These are phyloP conservation scores for Umbelopsis sp. DNA, from an alignment of 192 early-diverging fungal genomes.

Conservation along the genomic window DNA sequence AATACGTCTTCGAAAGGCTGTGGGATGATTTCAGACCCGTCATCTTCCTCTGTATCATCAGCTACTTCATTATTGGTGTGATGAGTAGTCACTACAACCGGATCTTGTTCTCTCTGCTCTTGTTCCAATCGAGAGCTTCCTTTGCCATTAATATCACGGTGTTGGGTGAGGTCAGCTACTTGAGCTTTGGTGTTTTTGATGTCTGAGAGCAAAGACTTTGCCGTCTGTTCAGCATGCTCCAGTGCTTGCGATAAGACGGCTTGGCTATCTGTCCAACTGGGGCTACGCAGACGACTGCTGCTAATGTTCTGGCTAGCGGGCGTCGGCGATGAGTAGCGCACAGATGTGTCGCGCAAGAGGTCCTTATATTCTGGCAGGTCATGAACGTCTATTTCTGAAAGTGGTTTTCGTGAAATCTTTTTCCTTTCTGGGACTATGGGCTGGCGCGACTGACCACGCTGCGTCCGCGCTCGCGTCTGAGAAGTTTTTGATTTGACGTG, in stretches of 20 bases:
- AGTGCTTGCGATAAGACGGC: conserved; percentile 7
- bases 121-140: too few relatives aligned
- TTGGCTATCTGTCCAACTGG: conserved; percentile 1
- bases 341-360: not conserved
- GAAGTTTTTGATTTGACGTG: not conserved
- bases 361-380: conserved; percentile 4
- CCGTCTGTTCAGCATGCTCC: conserved; percentile 1
- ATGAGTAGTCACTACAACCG: too few relatives aligned
- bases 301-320: not conserved
- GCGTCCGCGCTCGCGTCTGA: not conserved
- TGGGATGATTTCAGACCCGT: too few relatives aligned
- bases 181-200: not conserved
- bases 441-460: not conserved
- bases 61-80: too few relatives aligned
- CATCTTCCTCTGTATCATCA: too few relatives aligned
- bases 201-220: not conserved
- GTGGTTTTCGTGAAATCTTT: not conserved
- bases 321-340: not conserved
- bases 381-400: conserved; percentile 12
- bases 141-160: too few relatives aligned
- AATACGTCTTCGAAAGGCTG: too few relatives aligned
- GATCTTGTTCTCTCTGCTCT: too few relatives aligned
- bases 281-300: not conserved
- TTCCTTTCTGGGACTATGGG: not conserved
- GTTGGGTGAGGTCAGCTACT: not conserved